Base-by-base conservation (phyloP, 139 green algal species). In the Chloropicon primus region DNA sequence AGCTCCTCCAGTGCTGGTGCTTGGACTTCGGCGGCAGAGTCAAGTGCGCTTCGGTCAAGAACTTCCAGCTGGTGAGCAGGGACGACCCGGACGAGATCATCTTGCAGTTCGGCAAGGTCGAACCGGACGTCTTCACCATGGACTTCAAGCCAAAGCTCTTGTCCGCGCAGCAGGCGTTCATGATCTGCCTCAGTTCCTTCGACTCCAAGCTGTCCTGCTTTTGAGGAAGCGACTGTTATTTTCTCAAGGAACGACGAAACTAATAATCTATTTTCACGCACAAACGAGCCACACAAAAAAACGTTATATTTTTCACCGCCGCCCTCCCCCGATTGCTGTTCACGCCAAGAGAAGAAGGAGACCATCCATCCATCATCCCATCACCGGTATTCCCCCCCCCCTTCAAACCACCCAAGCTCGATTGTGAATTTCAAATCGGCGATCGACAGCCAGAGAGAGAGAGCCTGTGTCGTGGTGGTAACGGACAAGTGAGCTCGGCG, bases 1-100 rank as follows among this genome's bases (percentile, higher is more conserved):
- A 76, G 73, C 73, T 76, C 25, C 25, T 76, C 24, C 73, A 76
- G 73, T 76, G 73, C 73, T 76, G 73, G 73, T 76, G 73, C 73
- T 25, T 76, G 24, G 28, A 76, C 73, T 76, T 76, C 10, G 73
- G 73, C 17, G 73, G 73, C 24, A 26, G 73, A 2, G 73, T 76
- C 2, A 76, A 76, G 73, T 27, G 28, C 25, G 73, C 73, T 2
- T 54, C 25, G 24, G 73, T 76, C 24, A 76, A 76, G 73, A 76
- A 76, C 73, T 76, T 76, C 25, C 73, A 76, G 25, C n/a, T 76
- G 24, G 28, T 76, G 73, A 27, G 28, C n/a, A 28, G 27, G 24
- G 73, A 28, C 24, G 73, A 76, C 28, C 41, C 5, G 41, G 73
- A 76, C 2, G 73, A 22, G 5, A 28, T 76, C 10, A 28, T 28